Evolutionary conservation across 176 grass and related monocot species (phyloP).

Genomic region (Avena sativa): DNA sequence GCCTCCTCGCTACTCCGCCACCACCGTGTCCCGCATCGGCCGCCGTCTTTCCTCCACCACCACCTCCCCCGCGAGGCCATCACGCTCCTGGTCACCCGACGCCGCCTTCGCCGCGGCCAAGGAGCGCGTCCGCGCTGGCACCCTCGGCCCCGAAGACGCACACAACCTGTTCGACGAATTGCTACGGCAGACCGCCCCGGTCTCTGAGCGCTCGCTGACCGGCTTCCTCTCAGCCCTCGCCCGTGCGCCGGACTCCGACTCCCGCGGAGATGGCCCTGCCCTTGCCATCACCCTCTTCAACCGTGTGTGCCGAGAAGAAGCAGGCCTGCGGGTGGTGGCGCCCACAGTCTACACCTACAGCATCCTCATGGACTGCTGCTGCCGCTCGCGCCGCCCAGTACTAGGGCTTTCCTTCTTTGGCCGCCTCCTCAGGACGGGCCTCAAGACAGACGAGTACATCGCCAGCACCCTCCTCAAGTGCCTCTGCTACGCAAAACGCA

Average conservation of each 20-base stretch:
- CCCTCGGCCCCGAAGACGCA: not conserved
- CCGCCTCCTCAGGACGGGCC: no score
- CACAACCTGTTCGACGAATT: not conserved
- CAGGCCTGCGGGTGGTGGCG: no score
- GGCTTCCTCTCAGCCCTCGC: not conserved
- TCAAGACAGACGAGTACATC: no score
- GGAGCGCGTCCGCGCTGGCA: not conserved
- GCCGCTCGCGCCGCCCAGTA: no score
- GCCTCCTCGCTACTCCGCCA: not conserved
- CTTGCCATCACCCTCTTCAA: not conserved
- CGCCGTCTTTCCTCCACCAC: not conserved
- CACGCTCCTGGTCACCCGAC: not conserved
- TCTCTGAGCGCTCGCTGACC: not conserved
- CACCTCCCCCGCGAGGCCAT: not conserved
- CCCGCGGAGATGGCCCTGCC: not conserved
- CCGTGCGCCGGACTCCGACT: not conserved
- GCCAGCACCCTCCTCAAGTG: no score
- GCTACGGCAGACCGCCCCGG: not conserved
- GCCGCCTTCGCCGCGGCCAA: not conserved
- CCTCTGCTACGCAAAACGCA: no score
- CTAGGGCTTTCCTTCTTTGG: no score
- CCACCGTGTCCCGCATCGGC: no score
- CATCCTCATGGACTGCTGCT: no score
- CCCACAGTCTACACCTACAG: no score
- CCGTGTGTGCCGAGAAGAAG: no score